Conservation (phyloP, 192 early-diverging fungal genomes). For the Coemansia sp. region DNA sequence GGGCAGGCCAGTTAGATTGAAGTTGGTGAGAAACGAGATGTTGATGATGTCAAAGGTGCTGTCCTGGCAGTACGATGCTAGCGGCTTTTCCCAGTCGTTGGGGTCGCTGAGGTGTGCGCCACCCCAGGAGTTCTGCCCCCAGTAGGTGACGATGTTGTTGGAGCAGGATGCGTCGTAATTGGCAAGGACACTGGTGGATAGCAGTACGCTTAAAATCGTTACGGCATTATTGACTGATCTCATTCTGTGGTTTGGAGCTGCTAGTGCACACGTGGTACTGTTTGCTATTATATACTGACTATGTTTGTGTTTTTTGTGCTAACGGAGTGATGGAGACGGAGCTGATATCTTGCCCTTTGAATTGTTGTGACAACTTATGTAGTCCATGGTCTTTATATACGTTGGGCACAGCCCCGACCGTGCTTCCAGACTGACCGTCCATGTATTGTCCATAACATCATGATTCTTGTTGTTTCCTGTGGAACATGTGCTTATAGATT, state of each 20-base stretch:
- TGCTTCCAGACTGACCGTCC: neutral
- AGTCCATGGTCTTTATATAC: neutral
- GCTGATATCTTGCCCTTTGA: neutral
- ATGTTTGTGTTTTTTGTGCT: no score
- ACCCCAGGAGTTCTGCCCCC: constrained; percentile 63
- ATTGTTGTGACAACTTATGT: neutral
- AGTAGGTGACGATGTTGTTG: constrained; percentile 61
- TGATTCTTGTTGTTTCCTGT: neutral
- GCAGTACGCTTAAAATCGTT: neutral
- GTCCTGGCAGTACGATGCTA: constrained; percentile 60
- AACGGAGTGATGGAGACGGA: neutral
- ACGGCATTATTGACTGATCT: neutral
- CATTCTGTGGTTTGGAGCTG: no score
- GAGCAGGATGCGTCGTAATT: constrained; percentile 29
- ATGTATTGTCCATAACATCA: neutral
- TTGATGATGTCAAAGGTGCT: constrained; percentile 58
- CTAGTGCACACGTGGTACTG: neutral
- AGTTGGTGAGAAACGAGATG: constrained; percentile 64
- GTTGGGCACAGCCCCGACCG: neutral
- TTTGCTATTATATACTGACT: neutral
- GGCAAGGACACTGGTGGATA: neutral
- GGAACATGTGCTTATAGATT: neutral
- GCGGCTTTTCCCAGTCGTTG: constrained; percentile 46
- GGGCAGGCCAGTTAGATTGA: constrained; percentile 60
- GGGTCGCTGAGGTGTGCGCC: constrained; percentile 53